Percentiles rank a stretch among this genome's conserved stretches.
These are phyloP conservation scores for Candida mesenterica DNA, from an alignment of 1,139 yeast genomes.

Conservation along the genomic window DNA sequence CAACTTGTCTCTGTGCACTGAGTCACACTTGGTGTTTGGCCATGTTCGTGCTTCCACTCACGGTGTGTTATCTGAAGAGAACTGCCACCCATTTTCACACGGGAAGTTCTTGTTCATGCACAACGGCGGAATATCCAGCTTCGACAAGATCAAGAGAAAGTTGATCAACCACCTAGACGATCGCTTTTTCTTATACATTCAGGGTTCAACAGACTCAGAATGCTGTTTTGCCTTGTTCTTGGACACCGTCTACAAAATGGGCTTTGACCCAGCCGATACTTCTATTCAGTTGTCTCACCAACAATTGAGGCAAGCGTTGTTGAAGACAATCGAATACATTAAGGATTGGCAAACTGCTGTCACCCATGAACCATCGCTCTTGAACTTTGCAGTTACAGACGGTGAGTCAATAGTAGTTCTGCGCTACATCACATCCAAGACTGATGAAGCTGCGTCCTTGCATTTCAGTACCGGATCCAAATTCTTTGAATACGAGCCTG, in stretches of 20 bases:
- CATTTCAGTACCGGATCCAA: constrained; percentile 93
- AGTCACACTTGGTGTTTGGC: constrained; percentile 81
- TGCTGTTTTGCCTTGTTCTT: constrained; percentile 89
- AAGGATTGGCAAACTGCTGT: constrained; percentile 59
- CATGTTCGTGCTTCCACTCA: constrained; percentile 96
- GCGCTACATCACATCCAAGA: constrained; percentile 81
- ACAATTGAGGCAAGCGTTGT: constrained; percentile 63
- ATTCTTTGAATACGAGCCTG: constrained; percentile 86
- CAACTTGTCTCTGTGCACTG: constrained; percentile 81
- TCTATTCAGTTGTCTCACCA: constrained; percentile 45
- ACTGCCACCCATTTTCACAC: constrained; percentile 91
- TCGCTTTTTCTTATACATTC: constrained; percentile 73
- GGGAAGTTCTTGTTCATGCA: constrained; percentile 95
- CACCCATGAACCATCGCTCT: constrained; percentile 71
- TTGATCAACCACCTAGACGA: constrained; percentile 74
- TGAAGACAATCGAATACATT: constrained; percentile 69
- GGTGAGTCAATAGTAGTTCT: constrained; percentile 87
- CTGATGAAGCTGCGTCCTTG: constrained; percentile 94
- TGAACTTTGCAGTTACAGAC: constrained; percentile 94
- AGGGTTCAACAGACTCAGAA: constrained; percentile 95
- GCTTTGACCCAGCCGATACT: constrained; percentile 60
- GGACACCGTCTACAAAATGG: constrained; percentile 73
- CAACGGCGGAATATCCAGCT: constrained; percentile 85
- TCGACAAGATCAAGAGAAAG: constrained; percentile 67
- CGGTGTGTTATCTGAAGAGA: constrained; percentile 89